phyloP scores from a whole-genome alignment of 2,329 filamentous ascomycete species.

The Tolypocladium pustulatum region DNA sequence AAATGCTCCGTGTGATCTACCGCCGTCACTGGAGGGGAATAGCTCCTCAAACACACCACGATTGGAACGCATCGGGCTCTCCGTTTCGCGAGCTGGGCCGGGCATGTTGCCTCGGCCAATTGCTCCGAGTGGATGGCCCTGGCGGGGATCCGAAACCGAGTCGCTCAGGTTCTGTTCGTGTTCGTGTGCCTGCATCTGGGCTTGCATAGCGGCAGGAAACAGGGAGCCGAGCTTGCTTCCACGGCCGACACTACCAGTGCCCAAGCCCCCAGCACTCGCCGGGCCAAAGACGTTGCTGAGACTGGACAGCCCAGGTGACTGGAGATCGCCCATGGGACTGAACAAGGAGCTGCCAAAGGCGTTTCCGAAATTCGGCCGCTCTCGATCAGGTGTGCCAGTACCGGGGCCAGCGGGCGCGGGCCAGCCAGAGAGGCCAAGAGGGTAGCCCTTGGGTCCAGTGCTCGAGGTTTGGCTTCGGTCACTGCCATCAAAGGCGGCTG shows the following conservation, averaged over 20 bases:
- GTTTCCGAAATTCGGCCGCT: slow-evolving; percentile 42
- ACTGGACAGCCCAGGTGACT: slow-evolving; percentile 61
- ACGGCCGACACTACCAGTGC: slow-evolving; percentile 58
- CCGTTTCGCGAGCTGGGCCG: slow-evolving; percentile 42
- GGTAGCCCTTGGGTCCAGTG: slow-evolving; percentile 66
- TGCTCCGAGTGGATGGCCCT: slow-evolving; percentile 51
- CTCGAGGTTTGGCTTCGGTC: slow-evolving; percentile 93
- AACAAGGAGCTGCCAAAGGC: slow-evolving; percentile 75
- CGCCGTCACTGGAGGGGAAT: slow-evolving; percentile 28
- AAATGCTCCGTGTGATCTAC: slow-evolving; percentile 23
- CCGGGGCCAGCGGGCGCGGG: slow-evolving; percentile 45
- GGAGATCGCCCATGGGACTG: slow-evolving; percentile 64
- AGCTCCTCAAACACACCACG: slow-evolving; percentile 46
- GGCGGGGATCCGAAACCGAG: slow-evolving; percentile 47
- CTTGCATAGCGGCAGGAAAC: slow-evolving; percentile 83
- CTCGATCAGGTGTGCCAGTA: slow-evolving; percentile 57
- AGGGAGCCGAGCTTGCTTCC: slow-evolving; percentile 77
- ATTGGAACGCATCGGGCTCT: slow-evolving; percentile 47
- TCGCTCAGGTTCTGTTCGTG: slow-evolving; percentile 51
- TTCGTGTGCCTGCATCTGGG: slow-evolving; percentile 71
- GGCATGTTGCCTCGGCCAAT: slow-evolving; percentile 54
- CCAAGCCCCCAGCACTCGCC: slow-evolving; percentile 40
- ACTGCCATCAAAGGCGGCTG: slow-evolving; percentile 54
- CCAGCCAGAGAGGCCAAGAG: slow-evolving; percentile 54
- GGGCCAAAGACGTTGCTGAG: slow-evolving; percentile 62